phyloP scores from a whole-genome alignment of 257 asterid genomes.

The Fraxinus cuspidata region DNA sequence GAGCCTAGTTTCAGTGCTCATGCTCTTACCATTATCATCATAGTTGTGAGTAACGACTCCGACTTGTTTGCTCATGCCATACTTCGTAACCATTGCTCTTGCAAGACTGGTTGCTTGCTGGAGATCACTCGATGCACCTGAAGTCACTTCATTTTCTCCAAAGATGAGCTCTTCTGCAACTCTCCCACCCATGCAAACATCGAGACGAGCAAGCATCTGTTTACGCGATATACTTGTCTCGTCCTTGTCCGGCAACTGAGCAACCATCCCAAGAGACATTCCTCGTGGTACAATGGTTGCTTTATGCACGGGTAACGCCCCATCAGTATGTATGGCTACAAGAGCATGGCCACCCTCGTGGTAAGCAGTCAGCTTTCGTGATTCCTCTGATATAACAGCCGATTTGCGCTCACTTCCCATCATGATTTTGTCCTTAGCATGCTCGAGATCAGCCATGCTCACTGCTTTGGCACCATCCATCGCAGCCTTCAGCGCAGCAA shows the following conservation, averaged over 20 bases:
- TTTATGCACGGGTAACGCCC: conserved; percentile 84
- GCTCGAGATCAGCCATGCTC: conserved; percentile 72
- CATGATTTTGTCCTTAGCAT: conserved; percentile 90
- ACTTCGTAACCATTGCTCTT: conserved; percentile 78
- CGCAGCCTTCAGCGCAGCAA: conserved; percentile 89
- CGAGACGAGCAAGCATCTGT: conserved; percentile 87
- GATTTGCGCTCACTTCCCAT: conserved; percentile 96
- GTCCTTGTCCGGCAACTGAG: conserved; percentile 78
- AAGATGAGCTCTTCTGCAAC: conserved; percentile 91
- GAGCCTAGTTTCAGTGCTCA: conserved; percentile 89
- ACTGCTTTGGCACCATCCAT: conserved; percentile 88
- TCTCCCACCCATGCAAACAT: conserved; percentile 85
- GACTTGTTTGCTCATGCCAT: conserved; percentile 78
- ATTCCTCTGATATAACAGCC: conserved; percentile 80
- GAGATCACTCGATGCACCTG: conserved; percentile 85
- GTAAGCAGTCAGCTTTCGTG: conserved; percentile 74
- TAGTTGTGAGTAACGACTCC: conserved; percentile 82
- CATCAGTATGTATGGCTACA: conserved; percentile 83
- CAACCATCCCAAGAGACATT: conserved; percentile 89
- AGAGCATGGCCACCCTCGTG: conserved; percentile 98
- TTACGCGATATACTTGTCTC: conserved; percentile 77
- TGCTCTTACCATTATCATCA: conserved; percentile 77
- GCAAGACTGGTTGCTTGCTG: conserved; percentile 75
- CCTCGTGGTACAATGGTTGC: conserved; percentile 94
- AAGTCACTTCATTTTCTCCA: conserved; percentile 82